Evolutionary conservation across 805 yeast species (phyloP).

Genomic region (Lipomyces kockii): DNA sequence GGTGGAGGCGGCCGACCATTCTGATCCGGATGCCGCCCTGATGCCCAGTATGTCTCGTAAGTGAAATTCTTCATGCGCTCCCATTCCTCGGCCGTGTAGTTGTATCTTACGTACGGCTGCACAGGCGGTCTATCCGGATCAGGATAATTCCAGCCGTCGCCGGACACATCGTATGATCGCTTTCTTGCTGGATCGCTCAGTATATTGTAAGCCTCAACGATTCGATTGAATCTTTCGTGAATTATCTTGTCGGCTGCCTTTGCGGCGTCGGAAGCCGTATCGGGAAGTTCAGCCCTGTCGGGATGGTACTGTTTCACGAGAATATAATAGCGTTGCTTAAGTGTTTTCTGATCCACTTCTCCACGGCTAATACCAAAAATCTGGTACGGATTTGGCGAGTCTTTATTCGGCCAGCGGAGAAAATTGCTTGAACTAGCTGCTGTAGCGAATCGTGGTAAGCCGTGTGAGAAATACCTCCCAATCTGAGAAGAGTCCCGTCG

Average conservation of each 20-base stretch:
- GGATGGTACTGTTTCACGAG: constrained; percentile 84
- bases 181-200: constrained; percentile 54
- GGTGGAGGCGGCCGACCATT: constrained; percentile 18
- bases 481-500: neutral
- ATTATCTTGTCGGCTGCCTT: constrained; percentile 36
- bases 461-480: neutral
- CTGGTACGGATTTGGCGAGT: constrained; percentile 71
- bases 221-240: constrained; percentile 56
- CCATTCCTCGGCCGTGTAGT: constrained; percentile 16
- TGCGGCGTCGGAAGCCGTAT: constrained; percentile 47
- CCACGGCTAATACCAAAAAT: constrained; percentile 55
- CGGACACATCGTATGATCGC: constrained; percentile 53
- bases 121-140: constrained; percentile 8
- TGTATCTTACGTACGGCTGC: constrained; percentile 12
- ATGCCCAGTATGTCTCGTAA: constrained; percentile 19
- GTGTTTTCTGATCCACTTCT: constrained; percentile 47
- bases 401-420: constrained; percentile 66
- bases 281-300: constrained; percentile 52
- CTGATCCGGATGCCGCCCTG: constrained; percentile 18
- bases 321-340: constrained; percentile 59
- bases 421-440: neutral
- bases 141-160: constrained; percentile 40
- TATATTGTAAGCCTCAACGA: constrained; percentile 64
- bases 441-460: neutral
- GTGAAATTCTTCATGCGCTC: constrained; percentile 20